phyloP scores from a whole-genome alignment of 2,329 filamentous ascomycete species.

The Stemphylium vesicarium region DNA sequence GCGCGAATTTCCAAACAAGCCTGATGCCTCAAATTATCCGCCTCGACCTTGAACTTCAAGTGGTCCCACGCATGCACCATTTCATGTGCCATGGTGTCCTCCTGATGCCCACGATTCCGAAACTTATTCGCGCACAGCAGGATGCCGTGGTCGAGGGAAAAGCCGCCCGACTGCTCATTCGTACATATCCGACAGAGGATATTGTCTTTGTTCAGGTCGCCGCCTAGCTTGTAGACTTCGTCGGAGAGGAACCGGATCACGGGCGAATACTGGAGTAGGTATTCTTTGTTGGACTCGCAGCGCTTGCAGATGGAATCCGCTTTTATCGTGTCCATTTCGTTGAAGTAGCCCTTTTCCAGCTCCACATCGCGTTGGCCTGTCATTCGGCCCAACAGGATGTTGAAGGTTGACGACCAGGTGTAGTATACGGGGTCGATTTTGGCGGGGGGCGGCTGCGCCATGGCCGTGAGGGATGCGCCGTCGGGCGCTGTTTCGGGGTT shows the following conservation, averaged over 20 bases:
- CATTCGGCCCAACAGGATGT: constrained; percentile 72
- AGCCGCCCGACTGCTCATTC: constrained; percentile 77
- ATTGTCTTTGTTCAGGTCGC: constrained; percentile 73
- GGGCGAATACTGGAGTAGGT: constrained; percentile 82
- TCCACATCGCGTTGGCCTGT: constrained; percentile 35
- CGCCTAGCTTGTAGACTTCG: constrained; percentile 80
- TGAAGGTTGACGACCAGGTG: constrained; percentile 84
- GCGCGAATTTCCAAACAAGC: constrained; percentile 97
- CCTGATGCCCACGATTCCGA: constrained; percentile 77
- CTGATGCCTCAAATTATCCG: constrained; percentile 81
- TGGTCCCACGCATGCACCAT: constrained; percentile 98
- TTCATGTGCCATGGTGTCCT: constrained; percentile 95
- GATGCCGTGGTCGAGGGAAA: constrained; percentile 85
- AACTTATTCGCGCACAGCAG: constrained; percentile 92
- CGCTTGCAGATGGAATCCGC: constrained; percentile 79
- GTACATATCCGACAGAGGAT: constrained; percentile 84
- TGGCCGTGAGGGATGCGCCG: constrained; percentile 33
- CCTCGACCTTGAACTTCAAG: constrained; percentile 87
- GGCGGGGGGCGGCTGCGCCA: constrained; percentile 23
- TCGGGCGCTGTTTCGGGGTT: constrained; percentile 36
- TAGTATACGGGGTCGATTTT: constrained; percentile 52
- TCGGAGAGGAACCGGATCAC: constrained; percentile 85
- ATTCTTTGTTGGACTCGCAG: constrained; percentile 83
- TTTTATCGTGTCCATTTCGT: constrained; percentile 74
- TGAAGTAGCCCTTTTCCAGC: constrained; percentile 68